Evolutionary conservation across 768 basidiomycete genomes (phyloP), one percentile per base, ranked within the genome.

Genomic region (Kwoniella bestiolae): DNA sequence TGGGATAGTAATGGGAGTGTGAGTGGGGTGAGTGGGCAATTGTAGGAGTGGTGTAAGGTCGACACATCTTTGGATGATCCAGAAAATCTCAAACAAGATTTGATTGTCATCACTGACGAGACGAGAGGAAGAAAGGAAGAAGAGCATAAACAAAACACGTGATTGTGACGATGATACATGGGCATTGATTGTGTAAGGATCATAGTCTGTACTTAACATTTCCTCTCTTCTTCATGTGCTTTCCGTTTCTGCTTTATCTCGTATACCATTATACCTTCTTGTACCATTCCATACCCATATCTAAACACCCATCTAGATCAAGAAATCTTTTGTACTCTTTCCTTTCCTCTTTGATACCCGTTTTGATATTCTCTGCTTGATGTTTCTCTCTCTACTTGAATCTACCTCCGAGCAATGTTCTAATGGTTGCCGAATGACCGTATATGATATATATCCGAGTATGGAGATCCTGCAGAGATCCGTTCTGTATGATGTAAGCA

Each of bases 1-100:
- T 35, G 51, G 16, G 31, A 5, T 18, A 47, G 57, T 49, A 41
- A 35, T 6, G 32, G 60, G 21, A 61, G 50, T 52, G 60, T 51
- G 46, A 61, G 49, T 14, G 35, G 49, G n/a, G 18, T 61, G 26
- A 61, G 35, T 29, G 16, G 60, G 23, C 12, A 7, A 6, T 4
- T 60, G 18, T 60, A 28, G 50, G 47, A 18, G 26, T 7, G 9
- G 50, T 26, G 23, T 11, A 8, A 11, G 29, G 55, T 56, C 16
- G 51, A 32, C 16, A 28, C 26, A 11, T 3, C 18, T 5, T 16
- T 60, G 58, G 18, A 60, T 34, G 14, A 44, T 34, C 38, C 12
- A 41, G 50, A 12, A n/a, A n/a, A n/a, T n/a, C n/a, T n/a, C n/a
- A n/a, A n/a, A n/a, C n/a, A n/a, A n/a, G n/a, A n/a, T n/a, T n/a